Conservation (phyloP, 176 grass and related monocot genomes). For the Eragrostis curvula region DNA sequence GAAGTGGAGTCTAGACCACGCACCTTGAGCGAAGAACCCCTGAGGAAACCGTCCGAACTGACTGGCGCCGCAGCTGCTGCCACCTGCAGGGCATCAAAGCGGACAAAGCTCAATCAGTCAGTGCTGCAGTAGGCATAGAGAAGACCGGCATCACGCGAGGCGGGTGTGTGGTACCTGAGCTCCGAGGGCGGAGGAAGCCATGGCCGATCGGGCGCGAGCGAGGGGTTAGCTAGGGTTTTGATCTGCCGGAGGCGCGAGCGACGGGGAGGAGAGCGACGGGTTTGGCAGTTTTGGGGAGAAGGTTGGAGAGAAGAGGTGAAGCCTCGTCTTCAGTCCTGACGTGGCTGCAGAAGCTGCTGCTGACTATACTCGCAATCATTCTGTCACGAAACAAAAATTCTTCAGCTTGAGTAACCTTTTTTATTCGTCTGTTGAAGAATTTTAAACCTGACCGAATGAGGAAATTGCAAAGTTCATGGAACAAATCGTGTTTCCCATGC, state of each 20-base stretch:
- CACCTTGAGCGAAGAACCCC: constrained; percentile 42
- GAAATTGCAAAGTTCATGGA: too few species aligned
- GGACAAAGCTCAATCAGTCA: neutral
- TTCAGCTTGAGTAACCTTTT: too few species aligned
- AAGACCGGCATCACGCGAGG: neutral
- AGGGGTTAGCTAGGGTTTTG: constrained; percentile 49
- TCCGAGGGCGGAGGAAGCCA: constrained; percentile 37
- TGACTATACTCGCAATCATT: too few species aligned
- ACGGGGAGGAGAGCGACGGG: constrained; percentile 19
- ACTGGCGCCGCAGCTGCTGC: constrained; percentile 10
- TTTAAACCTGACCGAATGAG: too few species aligned
- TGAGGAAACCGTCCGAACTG: constrained; percentile 10
- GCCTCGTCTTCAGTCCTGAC: neutral
- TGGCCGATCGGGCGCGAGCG: neutral
- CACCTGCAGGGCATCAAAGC: constrained; percentile 32
- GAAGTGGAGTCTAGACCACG: neutral
- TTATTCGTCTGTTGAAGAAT: too few species aligned
- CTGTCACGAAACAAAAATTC: too few species aligned
- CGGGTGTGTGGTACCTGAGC: constrained; percentile 22
- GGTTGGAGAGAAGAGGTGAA: neutral
- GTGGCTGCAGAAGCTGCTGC: neutral
- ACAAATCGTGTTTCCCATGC: too few species aligned
- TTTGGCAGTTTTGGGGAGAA: neutral
- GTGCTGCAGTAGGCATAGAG: neutral
- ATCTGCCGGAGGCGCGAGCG: constrained; percentile 35